Evolutionary conservation across 495 filamentous ascomycete genomes (phyloP), one percentile per base, ranked within the genome.

Genomic region (Apiosordaria backusii): DNA sequence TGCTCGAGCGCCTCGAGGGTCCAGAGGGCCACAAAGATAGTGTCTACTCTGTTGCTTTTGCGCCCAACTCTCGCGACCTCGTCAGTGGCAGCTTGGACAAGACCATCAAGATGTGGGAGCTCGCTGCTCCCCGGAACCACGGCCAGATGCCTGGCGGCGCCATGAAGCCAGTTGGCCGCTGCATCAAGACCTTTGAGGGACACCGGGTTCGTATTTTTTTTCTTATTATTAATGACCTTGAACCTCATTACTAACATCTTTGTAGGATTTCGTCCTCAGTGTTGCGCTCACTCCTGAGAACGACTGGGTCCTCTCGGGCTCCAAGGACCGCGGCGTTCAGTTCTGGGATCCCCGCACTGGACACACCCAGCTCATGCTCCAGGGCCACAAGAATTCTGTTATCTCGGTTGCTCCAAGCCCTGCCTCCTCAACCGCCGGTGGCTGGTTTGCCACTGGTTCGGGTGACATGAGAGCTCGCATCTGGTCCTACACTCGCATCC

Each of bases 81-180:
- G 91, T 96, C 73, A 92, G 90, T 73, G 92, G 92, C 64, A 92
- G 90, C 85, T 80, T 96, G 68, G 92, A 96, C 76, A 94, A 93
- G 84, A 95, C 92, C 3, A 96, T 96, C 81, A 96, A 96, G 83
- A 90, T 95, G 84, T 96, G 92, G 92, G 92, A 96, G 77, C 82
- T 96, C 52, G 85, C 83, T 26, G 85, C 89, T 27, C 86, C 90
- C 58, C 84, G 90, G 65, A 86, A 86, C 80, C 84, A 52, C 2
- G 21, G 19, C 35, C 68, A 69, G 64, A 85, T 85, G 72, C 82
- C 82, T 29, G 9, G 23, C 27, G 59, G 59, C 55, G 84, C 84
- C 57, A 80, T 86, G 50, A 92, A 90, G 83, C 35, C 35, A 13
- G 87, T 89, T 59, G 91, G 92, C 62, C 86, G 91, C 72, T 94